These are phyloP conservation scores for Hanseniaspora vineae DNA, from an alignment of 805 yeast species.

Conservation along the genomic window DNA sequence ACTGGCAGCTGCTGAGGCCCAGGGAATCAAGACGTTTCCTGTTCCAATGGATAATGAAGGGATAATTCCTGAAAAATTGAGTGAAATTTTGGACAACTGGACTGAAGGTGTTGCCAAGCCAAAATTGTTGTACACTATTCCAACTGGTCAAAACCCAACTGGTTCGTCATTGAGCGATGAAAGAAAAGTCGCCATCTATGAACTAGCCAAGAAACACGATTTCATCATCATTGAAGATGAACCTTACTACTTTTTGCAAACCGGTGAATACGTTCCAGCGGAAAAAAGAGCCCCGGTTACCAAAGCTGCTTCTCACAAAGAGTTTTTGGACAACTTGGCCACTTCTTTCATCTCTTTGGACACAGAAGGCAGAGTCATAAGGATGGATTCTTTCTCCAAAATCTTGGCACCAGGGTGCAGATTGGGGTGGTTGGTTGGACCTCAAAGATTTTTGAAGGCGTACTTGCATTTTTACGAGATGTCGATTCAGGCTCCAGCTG, in stretches of 20 bases:
- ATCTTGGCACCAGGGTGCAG: slow-evolving; percentile 86
- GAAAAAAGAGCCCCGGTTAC: slow-evolving; percentile 17
- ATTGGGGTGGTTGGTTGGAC: slow-evolving; percentile 82
- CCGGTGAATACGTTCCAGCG: slow-evolving; percentile 57
- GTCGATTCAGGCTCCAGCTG: slow-evolving; percentile 67
- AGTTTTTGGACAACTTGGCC: slow-evolving; percentile 53
- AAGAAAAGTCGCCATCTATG: slow-evolving; percentile 67
- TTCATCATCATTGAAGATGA: slow-evolving; percentile 86
- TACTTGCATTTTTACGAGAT: slow-evolving; percentile 66
- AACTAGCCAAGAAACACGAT: slow-evolving; percentile 74
- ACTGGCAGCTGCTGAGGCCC: slow-evolving; percentile 65
- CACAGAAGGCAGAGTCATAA: slow-evolving; percentile 76
- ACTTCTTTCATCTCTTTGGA: slow-evolving; percentile 68
- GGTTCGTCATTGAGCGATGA: slow-evolving; percentile 72
- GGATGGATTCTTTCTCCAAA: slow-evolving; percentile 85
- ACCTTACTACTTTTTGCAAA: slow-evolving; percentile 93
- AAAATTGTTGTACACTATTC: slow-evolving; percentile 75
- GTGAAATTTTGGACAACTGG: slow-evolving; percentile 54
- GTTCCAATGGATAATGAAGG: slow-evolving; percentile 72
- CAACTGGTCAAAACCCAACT: slow-evolving; percentile 97
- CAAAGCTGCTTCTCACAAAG: slow-evolving; percentile 37
- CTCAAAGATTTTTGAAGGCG: slow-evolving; percentile 48
- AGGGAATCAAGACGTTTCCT: slow-evolving; percentile 56
- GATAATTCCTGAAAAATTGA: slow-evolving; percentile 60
- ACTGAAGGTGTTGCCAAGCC: slow-evolving; percentile 53